A percentile compares a stretch with the other conserved stretches of the same genome.
Evolutionary conservation across 164 flowering plant genomes (phyloP).

Genomic region (Dillenia turbinata): DNA sequence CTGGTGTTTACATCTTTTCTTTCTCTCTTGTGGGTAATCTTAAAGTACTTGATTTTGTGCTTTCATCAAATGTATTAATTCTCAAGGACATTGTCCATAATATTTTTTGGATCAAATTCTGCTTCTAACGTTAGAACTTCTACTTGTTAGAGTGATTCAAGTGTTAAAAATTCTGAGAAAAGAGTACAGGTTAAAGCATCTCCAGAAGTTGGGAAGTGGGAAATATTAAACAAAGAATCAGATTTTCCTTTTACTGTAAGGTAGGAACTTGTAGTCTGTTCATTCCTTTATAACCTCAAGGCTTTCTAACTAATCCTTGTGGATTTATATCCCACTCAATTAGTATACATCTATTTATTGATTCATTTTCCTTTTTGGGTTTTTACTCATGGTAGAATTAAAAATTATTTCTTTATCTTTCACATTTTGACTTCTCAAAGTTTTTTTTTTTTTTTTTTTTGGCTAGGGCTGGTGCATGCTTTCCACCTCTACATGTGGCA

Average conservation of each 20-base stretch:
- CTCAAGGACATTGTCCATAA: too few species aligned
- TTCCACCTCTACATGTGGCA: constrained; percentile 33
- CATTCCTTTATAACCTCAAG: background rate
- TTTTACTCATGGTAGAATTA: background rate
- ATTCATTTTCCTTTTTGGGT: too few species aligned
- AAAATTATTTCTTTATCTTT: background rate
- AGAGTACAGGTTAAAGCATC: constrained; percentile 35
- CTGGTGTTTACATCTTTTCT: constrained; percentile 51
- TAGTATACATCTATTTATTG: too few species aligned
- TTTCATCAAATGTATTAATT: background rate
- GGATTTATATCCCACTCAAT: too few species aligned
- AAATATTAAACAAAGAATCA: constrained; percentile 16
- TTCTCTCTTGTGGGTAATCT: constrained; percentile 48
- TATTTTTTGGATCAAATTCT: too few species aligned
- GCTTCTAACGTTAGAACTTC: background rate
- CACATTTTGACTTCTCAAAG: background rate
- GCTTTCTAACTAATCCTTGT: too few species aligned
- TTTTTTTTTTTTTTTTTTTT: constrained; percentile 1
- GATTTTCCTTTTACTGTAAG: constrained; percentile 16
- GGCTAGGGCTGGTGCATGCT: constrained; percentile 47
- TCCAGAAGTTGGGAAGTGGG: constrained; percentile 33
- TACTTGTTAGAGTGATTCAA: constrained; percentile 23
- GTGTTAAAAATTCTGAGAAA: constrained; percentile 23
- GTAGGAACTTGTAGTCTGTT: constrained; percentile 19
- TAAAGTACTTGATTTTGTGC: background rate